Base-by-base conservation (phyloP, 2,329 filamentous ascomycete genomes). In the Pseudocercospora fijiensis region DNA sequence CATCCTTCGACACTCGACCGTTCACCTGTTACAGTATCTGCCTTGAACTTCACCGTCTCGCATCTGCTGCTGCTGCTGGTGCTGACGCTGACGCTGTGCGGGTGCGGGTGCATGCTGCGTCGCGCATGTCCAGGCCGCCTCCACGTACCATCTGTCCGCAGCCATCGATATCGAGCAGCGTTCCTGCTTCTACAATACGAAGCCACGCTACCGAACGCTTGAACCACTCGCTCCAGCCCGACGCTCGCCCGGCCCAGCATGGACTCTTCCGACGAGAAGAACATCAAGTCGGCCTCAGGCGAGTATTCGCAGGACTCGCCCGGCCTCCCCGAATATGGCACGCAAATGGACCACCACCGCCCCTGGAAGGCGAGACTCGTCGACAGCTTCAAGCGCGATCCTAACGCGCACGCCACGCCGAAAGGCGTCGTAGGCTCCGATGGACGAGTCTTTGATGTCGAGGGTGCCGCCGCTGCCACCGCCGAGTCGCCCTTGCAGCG, bases 401-500 rank as follows among this genome's bases (percentile, higher is more conserved):
- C 85, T 7, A 76, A 77, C 70, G 86, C 85, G 55, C 84, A 76
- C 61, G 78, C 81, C 53, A 82, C 80, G 41, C 81, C 81, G 4
- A 71, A 78, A 66, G 79, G 78, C 24, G 74, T 75, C 26, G 72
- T 82, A 16, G 82, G 81, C 58, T 81, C 80, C 6, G 82, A 85
- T 77, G 83, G 83, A 60, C 81, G 81, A 65, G 80, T 82, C 13
- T 87, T 85, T 73, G 83, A 91, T 73, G 79, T 91, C 68, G 88
- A 92, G 73, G 76, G 76, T 60, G 86, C 85, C 0, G 84, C 83
- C 0, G 76, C 79, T 16, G 83, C 82, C 49, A 93, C 91, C 1
- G 90, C 91, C 3, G 84, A 88, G 68, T 89, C 90, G 52, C 87
- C 89, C 7, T 82, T 98, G 57, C 86, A 90, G 59, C 84, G 92